Conservation (phyloP, 495 filamentous ascomycete genomes). For the Aspergillus taichungensis region DNA sequence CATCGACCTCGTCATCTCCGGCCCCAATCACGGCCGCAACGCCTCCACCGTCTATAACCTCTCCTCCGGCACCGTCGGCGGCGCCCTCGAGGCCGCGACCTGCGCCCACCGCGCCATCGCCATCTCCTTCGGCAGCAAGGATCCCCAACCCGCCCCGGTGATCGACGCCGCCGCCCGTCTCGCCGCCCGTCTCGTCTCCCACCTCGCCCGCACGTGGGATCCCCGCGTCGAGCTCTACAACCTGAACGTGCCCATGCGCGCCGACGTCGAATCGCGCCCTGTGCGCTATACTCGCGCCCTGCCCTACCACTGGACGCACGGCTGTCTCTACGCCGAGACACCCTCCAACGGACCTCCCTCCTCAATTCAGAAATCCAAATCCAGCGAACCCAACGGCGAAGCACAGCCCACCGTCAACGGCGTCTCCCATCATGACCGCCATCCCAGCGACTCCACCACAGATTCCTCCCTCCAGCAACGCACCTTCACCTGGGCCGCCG, state of each 20-base stretch:
- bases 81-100: constrained; percentile 83
- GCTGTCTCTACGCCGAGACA: constrained; percentile 67
- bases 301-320: constrained; percentile 79
- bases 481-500: constrained; percentile 35
- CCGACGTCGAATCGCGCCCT: constrained; percentile 50
- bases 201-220: constrained; percentile 65
- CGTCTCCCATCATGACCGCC: too few species aligned
- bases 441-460: too few species aligned
- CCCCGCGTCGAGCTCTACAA: constrained; percentile 73
- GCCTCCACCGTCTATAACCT: constrained; percentile 87
- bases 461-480: constrained; percentile 12
- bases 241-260: constrained; percentile 72
- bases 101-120: constrained; percentile 71
- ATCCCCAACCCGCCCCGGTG: constrained; percentile 58
- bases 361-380: too few species aligned
- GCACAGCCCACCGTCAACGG: not conserved
- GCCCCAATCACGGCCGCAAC: constrained; percentile 93
- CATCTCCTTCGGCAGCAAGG: constrained; percentile 70
- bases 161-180: constrained; percentile 62
- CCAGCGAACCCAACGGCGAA: constrained; percentile 10
- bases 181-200: constrained; percentile 64
- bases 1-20: constrained; percentile 79
- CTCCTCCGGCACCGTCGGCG: constrained; percentile 81
- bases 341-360: too few species aligned
- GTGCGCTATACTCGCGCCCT: constrained; percentile 70